A percentile compares a stretch with the other conserved stretches of the same genome.
Evolutionary conservation across 169 alveolate species (phyloP).

Genomic region (Eimeria sp.): DNA sequence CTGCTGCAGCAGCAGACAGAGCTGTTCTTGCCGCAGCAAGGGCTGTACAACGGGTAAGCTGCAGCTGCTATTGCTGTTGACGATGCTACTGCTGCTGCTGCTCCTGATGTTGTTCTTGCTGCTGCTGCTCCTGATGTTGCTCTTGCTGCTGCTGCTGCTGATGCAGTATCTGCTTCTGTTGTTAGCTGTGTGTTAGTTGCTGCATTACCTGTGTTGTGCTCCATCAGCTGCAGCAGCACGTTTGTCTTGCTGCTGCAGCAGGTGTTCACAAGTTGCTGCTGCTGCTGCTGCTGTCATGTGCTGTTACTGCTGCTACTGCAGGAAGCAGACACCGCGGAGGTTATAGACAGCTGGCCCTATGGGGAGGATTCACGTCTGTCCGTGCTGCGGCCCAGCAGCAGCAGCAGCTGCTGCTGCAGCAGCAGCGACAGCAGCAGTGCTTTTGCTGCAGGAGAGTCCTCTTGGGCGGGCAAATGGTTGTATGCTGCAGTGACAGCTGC

Average conservation of each 20-base stretch:
- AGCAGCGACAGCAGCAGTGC: slow-evolving; percentile 20
- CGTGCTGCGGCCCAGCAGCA: background rate
- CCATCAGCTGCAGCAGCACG: background rate
- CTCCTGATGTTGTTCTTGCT: background rate
- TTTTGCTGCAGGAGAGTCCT: background rate
- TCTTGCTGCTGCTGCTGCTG: background rate
- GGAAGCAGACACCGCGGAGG: background rate
- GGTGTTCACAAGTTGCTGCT: background rate
- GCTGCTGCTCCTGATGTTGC: no score
- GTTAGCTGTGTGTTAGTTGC: background rate
- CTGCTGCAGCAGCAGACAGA: background rate
- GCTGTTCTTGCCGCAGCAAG: slow-evolving; percentile 60
- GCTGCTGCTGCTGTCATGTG: background rate
- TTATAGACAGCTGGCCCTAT: slow-evolving; percentile 9
- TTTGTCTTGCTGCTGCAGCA: background rate
- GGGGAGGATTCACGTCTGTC: slow-evolving; percentile 6
- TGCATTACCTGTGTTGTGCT: background rate
- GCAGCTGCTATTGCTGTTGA: background rate
- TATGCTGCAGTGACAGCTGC: slow-evolving; percentile 18
- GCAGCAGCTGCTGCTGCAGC: slow-evolving; percentile 48
- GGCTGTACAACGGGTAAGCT: slow-evolving; percentile 12
- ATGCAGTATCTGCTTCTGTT: background rate
- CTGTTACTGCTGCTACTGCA: background rate
- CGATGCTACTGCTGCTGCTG: slow-evolving; percentile 37
- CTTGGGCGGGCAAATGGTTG: background rate